phyloP scores from a whole-genome alignment of 495 filamentous ascomycete species.

The Parmelia sp. region DNA sequence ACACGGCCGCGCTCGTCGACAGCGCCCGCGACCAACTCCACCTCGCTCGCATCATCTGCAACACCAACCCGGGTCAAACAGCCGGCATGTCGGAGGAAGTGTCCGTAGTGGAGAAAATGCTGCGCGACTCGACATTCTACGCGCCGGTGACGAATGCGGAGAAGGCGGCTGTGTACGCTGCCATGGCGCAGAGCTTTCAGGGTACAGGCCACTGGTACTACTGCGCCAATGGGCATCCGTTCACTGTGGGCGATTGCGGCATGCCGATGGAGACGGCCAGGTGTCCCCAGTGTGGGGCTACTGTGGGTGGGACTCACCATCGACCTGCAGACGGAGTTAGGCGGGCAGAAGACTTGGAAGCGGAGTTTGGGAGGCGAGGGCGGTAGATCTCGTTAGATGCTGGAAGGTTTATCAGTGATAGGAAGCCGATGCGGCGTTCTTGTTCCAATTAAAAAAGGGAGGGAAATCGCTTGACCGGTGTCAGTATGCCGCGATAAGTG shows the following conservation, averaged over 20 bases:
- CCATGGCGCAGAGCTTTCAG: constrained; percentile 46
- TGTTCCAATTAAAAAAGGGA: too few relatives aligned
- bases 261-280: constrained; percentile 55
- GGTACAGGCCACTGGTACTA: constrained; percentile 64
- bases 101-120: constrained; percentile 23
- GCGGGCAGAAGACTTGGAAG: constrained; percentile 20
- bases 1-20: constrained; percentile 16
- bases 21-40: constrained; percentile 23
- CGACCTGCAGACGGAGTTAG: constrained; percentile 46
- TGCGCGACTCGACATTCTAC: constrained; percentile 36
- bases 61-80: constrained; percentile 26
- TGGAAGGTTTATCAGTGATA: too few relatives aligned
- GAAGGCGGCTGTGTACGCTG: constrained; percentile 41
- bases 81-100: constrained; percentile 30
- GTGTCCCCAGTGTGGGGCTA: constrained; percentile 60
- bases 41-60: constrained; percentile 31
- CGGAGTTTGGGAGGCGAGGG: too few relatives aligned
- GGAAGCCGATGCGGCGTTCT: too few relatives aligned
- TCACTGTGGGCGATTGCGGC: constrained; percentile 56
- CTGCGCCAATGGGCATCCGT: constrained; percentile 58
- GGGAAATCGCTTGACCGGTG: too few relatives aligned
- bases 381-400: too few relatives aligned
- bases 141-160: constrained; percentile 41
- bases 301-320: constrained; percentile 57
- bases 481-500: too few relatives aligned